Evolutionary conservation across 257 asterid genomes (phyloP).

Genomic region (Echium plantagineum): DNA sequence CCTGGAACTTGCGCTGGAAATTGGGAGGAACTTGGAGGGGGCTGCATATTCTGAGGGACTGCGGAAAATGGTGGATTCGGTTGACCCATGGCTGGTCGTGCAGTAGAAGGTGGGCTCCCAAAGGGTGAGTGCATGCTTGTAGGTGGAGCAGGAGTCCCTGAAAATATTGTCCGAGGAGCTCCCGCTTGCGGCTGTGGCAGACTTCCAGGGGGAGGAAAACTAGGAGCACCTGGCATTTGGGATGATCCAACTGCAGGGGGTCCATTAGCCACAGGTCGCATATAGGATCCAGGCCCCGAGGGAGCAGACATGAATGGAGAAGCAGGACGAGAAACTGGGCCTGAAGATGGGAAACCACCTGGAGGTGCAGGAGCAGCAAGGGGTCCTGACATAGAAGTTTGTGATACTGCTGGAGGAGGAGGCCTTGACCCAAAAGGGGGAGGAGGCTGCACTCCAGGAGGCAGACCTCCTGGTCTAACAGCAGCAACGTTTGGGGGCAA

Average conservation of each 20-base stretch:
- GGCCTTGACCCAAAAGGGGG: constrained; percentile 65
- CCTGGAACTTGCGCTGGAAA: constrained; percentile 47
- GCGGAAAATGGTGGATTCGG: constrained; percentile 56
- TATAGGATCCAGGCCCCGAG: constrained; percentile 31
- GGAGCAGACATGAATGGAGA: constrained; percentile 12
- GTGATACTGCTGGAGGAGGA: constrained; percentile 63
- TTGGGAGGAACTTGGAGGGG: constrained; percentile 58
- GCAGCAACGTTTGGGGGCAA: constrained; percentile 41
- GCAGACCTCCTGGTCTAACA: constrained; percentile 49
- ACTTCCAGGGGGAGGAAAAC: constrained; percentile 54
- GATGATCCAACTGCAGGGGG: constrained; percentile 48
- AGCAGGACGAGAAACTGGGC: constrained; percentile 51
- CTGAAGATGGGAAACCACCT: constrained; percentile 27
- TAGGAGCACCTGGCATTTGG: constrained; percentile 38
- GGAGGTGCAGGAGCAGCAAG: constrained; percentile 29
- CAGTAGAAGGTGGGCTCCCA: constrained; percentile 63
- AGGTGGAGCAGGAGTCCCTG: constrained; percentile 44
- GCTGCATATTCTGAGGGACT: constrained; percentile 40
- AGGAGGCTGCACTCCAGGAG: constrained; percentile 54
- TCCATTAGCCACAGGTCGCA: constrained; percentile 55
- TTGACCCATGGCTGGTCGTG: constrained; percentile 50
- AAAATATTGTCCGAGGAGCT: constrained; percentile 40
- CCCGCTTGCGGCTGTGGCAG: constrained; percentile 48
- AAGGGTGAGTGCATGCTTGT: constrained; percentile 56
- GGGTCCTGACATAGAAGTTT: constrained; percentile 37